Percentiles rank a stretch among this genome's conserved stretches.
These are phyloP conservation scores for Gossypium thurberi DNA, from an alignment of 345 rosid genomes.

Conservation along the genomic window DNA sequence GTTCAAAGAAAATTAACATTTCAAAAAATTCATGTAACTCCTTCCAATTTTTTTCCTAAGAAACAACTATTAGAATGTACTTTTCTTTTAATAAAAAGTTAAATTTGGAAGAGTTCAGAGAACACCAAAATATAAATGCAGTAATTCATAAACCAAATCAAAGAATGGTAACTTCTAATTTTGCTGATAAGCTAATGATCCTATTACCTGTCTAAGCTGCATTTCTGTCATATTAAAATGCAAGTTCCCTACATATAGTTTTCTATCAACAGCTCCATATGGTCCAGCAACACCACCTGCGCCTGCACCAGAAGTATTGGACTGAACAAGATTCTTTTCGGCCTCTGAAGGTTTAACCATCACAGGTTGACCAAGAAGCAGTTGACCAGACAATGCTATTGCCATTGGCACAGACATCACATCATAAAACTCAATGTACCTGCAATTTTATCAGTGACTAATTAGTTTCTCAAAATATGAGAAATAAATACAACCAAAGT, in stretches of 20 bases:
- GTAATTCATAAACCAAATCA: slow-evolving; percentile 1
- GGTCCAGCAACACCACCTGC: slow-evolving; percentile 57
- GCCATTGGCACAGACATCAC: slow-evolving; percentile 96
- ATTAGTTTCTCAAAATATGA: slow-evolving; percentile 31
- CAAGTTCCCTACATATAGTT: slow-evolving; percentile 85
- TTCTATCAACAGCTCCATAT: slow-evolving; percentile 75
- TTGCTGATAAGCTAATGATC: not conserved
- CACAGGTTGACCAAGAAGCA: slow-evolving; percentile 85
- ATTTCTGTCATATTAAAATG: slow-evolving; percentile 89
- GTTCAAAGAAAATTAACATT: not conserved
- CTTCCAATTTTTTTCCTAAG: not conserved
- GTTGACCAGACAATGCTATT: slow-evolving; percentile 85
- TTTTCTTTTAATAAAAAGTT: not conserved
- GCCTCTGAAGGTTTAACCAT: slow-evolving; percentile 99
- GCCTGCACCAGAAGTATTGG: slow-evolving; percentile 46
- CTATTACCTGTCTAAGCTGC: slow-evolving; percentile 80
- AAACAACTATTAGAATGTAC: not conserved
- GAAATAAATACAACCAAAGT: slow-evolving; percentile 20
- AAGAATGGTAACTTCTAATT: not conserved
- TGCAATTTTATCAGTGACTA: slow-evolving; percentile 37
- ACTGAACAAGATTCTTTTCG: slow-evolving; percentile 88
- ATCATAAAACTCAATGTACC: slow-evolving; percentile 92
- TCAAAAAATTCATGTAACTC: not conserved
- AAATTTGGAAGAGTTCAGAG: not conserved
- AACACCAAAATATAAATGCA: not conserved